These are phyloP conservation scores for Gelatoporia subvermispora DNA, from an alignment of 768 basidiomycete species.

Conservation along the genomic window DNA sequence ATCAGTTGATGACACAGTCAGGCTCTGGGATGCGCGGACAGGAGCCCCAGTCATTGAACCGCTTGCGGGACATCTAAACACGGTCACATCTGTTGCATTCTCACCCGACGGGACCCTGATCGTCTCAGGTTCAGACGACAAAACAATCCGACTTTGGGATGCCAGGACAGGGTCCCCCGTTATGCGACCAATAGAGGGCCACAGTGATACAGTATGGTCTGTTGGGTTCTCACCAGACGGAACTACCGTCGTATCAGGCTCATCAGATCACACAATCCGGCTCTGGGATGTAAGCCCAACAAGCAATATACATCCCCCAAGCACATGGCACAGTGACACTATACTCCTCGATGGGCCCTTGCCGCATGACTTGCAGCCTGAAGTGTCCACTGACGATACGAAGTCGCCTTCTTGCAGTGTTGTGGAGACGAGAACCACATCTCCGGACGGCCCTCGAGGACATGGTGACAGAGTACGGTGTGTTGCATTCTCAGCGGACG, in stretches of 20 bases:
- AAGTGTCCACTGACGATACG: constrained; percentile 21
- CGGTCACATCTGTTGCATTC: constrained; percentile 18
- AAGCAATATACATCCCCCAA: no score
- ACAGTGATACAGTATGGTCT: not conserved
- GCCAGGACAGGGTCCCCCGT: constrained; percentile 1
- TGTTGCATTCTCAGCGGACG: constrained; percentile 40
- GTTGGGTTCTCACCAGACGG: constrained; percentile 8
- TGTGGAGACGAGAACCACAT: constrained; percentile 9
- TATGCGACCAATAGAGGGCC: not conserved
- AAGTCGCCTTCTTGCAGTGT: constrained; percentile 20
- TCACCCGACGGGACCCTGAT: constrained; percentile 5
- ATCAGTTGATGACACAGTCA: not conserved
- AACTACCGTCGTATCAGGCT: constrained; percentile 9
- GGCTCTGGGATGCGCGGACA: not conserved
- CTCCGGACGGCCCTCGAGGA: constrained; percentile 8
- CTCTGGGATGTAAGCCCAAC: no score
- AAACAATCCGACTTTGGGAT: constrained; percentile 6
- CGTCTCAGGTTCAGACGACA: constrained; percentile 6
- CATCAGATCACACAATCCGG: constrained; percentile 34
- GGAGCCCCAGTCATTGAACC: not conserved
- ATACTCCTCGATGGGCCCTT: not conserved
- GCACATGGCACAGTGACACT: no score
- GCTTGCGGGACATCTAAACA: not conserved
- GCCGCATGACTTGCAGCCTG: constrained; percentile 15
- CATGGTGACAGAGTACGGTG: constrained; percentile 25